These are phyloP conservation scores for Solanum appendiculatum DNA, from an alignment of 257 asterid genomes.

Conservation along the genomic window DNA sequence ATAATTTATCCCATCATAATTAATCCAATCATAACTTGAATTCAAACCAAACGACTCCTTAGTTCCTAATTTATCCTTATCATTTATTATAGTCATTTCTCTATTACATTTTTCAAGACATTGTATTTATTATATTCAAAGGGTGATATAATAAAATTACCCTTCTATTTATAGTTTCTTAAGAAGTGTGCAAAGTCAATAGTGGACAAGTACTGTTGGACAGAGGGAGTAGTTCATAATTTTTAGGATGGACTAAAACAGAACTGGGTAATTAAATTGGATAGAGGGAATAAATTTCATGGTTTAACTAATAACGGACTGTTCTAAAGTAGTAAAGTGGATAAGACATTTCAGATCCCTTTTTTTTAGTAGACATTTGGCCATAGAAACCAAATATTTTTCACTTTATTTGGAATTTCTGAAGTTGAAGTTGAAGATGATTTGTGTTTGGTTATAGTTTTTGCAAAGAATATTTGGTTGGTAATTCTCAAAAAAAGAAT, in stretches of 20 bases:
- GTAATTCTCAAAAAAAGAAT: neutral
- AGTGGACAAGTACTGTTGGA: too few species aligned
- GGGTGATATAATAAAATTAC: too few species aligned
- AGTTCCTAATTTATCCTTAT: too few species aligned
- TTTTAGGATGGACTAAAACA: neutral
- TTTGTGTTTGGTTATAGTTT: neutral
- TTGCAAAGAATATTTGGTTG: neutral
- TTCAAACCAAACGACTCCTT: too few species aligned
- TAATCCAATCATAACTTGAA: too few species aligned
- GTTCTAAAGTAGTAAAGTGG: neutral
- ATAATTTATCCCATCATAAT: too few species aligned
- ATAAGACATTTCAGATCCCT: neutral
- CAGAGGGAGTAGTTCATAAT: neutral
- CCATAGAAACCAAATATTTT: neutral
- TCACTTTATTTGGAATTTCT: neutral
- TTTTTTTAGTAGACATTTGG: neutral
- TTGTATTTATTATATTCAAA: too few species aligned
- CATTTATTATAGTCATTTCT: too few species aligned
- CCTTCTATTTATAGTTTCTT: too few species aligned
- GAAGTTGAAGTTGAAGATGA: neutral
- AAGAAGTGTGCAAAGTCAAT: too few species aligned
- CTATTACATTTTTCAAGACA: too few species aligned
- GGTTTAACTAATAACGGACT: neutral
- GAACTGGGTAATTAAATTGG: neutral
- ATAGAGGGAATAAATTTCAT: neutral